Conservation (phyloP, 352 stramenopile genomes). For the Phytophthora ohioensis region DNA sequence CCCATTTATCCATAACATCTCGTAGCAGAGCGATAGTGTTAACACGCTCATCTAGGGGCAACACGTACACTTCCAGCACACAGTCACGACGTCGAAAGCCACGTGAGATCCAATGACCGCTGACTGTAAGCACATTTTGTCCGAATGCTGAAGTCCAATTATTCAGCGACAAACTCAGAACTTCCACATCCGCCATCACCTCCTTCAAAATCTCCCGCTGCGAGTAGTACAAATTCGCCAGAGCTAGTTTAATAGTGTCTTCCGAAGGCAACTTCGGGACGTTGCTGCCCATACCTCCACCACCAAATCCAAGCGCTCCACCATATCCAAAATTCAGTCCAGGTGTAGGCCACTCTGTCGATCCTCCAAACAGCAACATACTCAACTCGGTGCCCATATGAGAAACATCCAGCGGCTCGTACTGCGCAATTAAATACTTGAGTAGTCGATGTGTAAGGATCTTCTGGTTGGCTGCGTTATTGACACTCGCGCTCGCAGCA, state of each 20-base stretch:
- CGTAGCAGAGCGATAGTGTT: constrained; percentile 82
- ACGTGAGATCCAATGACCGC: constrained; percentile 81
- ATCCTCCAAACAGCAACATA: constrained; percentile 62
- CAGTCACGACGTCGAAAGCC: constrained; percentile 80
- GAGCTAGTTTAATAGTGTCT: constrained; percentile 73
- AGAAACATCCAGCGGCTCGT: constrained; percentile 75
- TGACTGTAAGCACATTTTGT: constrained; percentile 83
- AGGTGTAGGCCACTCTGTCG: constrained; percentile 36
- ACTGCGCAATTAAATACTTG: constrained; percentile 82
- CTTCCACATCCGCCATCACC: constrained; percentile 76
- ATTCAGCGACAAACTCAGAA: constrained; percentile 79
- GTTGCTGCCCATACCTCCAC: constrained; percentile 22
- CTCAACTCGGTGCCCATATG: constrained; percentile 72
- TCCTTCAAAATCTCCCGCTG: constrained; percentile 85
- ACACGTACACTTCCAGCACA: constrained; percentile 79
- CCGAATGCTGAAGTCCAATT: constrained; percentile 86
- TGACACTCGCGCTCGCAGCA: constrained; percentile 2
- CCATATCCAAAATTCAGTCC: constrained; percentile 39
- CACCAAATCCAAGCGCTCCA: constrained; percentile 26
- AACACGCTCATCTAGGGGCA: constrained; percentile 77
- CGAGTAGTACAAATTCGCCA: constrained; percentile 83
- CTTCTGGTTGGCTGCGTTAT: constrained; percentile 54
- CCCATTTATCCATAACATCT: constrained; percentile 87
- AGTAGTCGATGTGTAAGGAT: constrained; percentile 74
- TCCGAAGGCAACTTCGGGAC: constrained; percentile 61